These are phyloP conservation scores for Wallacemonas sp. DNA, from an alignment of 208 protist genomes.

Conservation along the genomic window DNA sequence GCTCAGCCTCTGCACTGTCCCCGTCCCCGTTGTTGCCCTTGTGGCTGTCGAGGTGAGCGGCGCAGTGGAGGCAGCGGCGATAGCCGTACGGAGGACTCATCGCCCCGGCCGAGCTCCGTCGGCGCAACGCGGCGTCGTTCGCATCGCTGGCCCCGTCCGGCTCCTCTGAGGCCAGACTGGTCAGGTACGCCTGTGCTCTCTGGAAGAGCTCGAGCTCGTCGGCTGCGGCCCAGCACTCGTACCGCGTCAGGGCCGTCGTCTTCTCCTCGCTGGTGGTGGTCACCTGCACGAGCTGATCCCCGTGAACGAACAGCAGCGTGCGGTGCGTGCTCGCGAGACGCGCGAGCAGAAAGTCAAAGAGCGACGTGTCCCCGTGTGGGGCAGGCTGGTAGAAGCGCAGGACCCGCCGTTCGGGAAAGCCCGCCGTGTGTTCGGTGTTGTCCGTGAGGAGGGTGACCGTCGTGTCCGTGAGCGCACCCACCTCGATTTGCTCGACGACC, in stretches of 20 bases:
- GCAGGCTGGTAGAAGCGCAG: conserved; percentile 7
- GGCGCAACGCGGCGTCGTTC: background rate
- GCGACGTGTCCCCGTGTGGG: conserved; percentile 22
- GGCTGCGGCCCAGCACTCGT: background rate
- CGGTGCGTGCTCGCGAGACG: conserved; percentile 18
- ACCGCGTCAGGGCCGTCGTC: background rate
- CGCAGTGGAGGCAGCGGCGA: background rate
- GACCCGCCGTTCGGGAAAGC: background rate
- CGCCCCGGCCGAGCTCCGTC: background rate
- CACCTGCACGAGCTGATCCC: conserved; percentile 23
- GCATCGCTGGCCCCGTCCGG: too few relatives aligned
- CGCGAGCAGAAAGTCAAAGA: conserved; percentile 29
- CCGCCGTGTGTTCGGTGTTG: background rate
- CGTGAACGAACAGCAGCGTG: conserved; percentile 36
- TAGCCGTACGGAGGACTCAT: conserved; percentile 5
- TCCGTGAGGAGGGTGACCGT: background rate
- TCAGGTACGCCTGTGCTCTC: background rate
- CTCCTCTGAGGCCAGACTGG: too few relatives aligned
- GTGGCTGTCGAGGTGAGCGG: background rate
- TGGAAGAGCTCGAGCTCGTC: background rate
- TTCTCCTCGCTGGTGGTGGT: conserved; percentile 10
- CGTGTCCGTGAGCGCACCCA: conserved; percentile 2
- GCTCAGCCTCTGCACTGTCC: background rate
- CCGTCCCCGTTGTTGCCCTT: background rate
- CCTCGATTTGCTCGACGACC: background rate